These are phyloP conservation scores for Leccinum subspadiceum DNA, from an alignment of 1,284 basidiomycete species.

Conservation along the genomic window DNA sequence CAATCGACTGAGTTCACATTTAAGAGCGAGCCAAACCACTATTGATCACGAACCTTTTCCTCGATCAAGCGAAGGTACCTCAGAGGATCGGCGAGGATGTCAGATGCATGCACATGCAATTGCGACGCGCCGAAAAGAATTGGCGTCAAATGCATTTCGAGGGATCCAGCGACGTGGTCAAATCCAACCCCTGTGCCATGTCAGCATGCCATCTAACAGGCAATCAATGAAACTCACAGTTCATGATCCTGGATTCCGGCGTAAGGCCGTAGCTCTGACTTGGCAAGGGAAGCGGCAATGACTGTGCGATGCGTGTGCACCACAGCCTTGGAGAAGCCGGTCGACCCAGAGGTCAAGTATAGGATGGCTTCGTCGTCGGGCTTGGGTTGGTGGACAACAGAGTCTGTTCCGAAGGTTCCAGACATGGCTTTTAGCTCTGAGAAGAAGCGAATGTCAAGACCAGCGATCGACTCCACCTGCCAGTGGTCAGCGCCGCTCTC, in stretches of 20 bases:
- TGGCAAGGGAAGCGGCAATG: constrained; percentile 26
- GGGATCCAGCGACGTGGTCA: constrained; percentile 36
- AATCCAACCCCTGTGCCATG: constrained; percentile 25
- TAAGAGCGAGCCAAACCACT: background rate
- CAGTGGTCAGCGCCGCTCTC: too few relatives aligned
- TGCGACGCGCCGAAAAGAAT: constrained; percentile 26
- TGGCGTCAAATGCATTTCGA: constrained; percentile 27
- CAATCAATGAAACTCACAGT: constrained; percentile 23
- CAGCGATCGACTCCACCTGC: too few relatives aligned
- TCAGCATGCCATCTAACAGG: background rate
- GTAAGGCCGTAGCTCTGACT: too few relatives aligned
- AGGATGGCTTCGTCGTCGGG: constrained; percentile 27
- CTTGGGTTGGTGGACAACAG: constrained; percentile 15
- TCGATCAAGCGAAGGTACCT: constrained; percentile 24
- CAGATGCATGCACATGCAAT: constrained; percentile 27
- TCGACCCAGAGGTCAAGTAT: constrained; percentile 29
- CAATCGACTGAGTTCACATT: too few relatives aligned
- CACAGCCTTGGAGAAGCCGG: constrained; percentile 30
- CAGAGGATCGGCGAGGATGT: constrained; percentile 25
- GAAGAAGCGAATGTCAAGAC: too few relatives aligned
- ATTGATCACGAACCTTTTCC: constrained; percentile 14
- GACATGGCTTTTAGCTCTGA: too few relatives aligned
- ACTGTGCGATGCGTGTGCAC: constrained; percentile 26
- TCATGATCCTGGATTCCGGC: constrained; percentile 29
- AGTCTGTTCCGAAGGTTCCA: constrained; percentile 4